A percentile compares a stretch with the other conserved stretches of the same genome.
Conservation (phyloP, 2,329 filamentous ascomycete genomes). For the Penicillium sp. region DNA sequence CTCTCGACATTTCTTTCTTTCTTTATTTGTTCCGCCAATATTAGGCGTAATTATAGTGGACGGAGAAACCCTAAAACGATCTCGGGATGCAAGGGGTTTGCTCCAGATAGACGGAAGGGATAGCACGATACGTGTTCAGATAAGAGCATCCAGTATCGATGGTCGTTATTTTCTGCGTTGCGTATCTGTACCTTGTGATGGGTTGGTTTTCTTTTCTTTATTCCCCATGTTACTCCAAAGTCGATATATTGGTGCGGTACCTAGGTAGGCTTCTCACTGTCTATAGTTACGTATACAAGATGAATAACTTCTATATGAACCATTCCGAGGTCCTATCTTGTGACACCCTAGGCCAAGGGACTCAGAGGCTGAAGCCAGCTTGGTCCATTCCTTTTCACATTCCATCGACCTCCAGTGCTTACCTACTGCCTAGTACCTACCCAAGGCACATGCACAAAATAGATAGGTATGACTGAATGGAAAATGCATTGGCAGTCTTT, state of each 20-base stretch:
- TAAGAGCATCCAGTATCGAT: neutral
- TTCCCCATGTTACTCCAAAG: neutral
- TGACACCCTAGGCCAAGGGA: neutral
- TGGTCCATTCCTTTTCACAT: neutral
- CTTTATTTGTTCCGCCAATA: neutral
- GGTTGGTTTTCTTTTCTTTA: neutral
- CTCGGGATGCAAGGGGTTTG: neutral
- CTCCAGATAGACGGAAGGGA: neutral
- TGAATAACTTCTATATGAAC: no score
- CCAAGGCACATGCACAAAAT: neutral
- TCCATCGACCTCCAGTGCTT: neutral
- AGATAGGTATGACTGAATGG: no score
- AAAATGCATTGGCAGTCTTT: no score
- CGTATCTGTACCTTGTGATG: neutral
- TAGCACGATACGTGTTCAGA: neutral
- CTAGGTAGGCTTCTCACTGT: neutral
- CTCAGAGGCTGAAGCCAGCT: neutral
- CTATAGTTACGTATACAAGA: no score
- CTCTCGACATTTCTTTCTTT: neutral
- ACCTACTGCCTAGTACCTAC: neutral
- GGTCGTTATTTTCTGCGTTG: neutral
- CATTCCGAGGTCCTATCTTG: neutral
- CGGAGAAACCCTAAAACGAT: neutral
- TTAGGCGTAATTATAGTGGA: neutral
- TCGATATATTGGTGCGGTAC: no score